These are phyloP conservation scores for Apiotrichum mycotoxinovorans DNA, from an alignment of 1,284 basidiomycete genomes.

Conservation along the genomic window DNA sequence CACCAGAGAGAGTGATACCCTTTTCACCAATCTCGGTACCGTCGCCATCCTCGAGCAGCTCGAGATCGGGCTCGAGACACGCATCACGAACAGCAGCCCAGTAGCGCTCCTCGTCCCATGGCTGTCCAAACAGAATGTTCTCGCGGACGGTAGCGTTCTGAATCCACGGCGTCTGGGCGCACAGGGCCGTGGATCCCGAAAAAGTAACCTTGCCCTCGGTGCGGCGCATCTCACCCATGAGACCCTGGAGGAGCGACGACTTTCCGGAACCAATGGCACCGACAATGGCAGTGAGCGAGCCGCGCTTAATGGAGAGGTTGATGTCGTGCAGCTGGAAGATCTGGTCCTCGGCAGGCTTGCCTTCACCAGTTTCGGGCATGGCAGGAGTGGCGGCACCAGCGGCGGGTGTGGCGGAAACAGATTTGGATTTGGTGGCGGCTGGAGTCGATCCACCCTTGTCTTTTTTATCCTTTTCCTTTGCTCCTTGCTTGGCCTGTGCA, in stretches of 20 bases:
- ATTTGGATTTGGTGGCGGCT: conserved; percentile 21
- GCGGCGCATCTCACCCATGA: conserved; percentile 75
- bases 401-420: background rate
- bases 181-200: conserved; percentile 67
- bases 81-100: conserved; percentile 70
- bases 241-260: conserved; percentile 57
- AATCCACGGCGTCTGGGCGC: conserved; percentile 75
- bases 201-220: conserved; percentile 61
- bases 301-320: conserved; percentile 63
- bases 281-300: conserved; percentile 73
- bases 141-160: conserved; percentile 67
- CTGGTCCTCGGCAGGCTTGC: conserved; percentile 50
- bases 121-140: conserved; percentile 79
- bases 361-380: conserved; percentile 11
- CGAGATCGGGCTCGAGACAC: conserved; percentile 73
- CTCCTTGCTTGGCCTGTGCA: conserved; percentile 23
- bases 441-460: conserved; percentile 1
- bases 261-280: conserved; percentile 71
- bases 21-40: conserved; percentile 88
- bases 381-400: conserved; percentile 11
- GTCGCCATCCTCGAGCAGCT: conserved; percentile 76
- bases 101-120: conserved; percentile 73
- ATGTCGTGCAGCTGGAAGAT: conserved; percentile 64
- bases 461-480: conserved; percentile 8
- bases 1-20: conserved; percentile 52